Evolutionary conservation across 192 early-diverging fungal species (phyloP), one percentile per base, ranked within the genome.

Genomic region (Pecoramyces ruminantium): DNA sequence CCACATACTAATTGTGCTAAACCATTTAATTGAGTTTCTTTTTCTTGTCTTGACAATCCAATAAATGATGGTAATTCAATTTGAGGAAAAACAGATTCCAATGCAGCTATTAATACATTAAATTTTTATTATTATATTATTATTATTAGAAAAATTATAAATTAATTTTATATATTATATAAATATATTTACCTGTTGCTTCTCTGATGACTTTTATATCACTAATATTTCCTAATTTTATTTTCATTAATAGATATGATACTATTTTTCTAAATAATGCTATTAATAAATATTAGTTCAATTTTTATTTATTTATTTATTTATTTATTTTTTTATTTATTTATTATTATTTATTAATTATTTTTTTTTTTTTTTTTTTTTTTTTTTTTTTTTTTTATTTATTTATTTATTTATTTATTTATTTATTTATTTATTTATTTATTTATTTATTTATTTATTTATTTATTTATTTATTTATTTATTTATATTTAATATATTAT

Each of bases 21-120:
- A 40, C 90, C 90, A 79, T 88, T 88, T 28, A 91, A 84, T 81
- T 91, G 90, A 9, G 87, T 84, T 80, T 91, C 90, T 78, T 91
- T 91, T 29, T 88, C 90, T 79, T 79, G 78, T 13, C 88, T 81
- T 25, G 86, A 81, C 2, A 91, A 85, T 16, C 83, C 84, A 29
- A 90, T 86, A 84, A 90, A 91, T 15, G 88, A 84, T 29, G 83
- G 82, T 25, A 91, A 84, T 79, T 91, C 90, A 28, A 85, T 86
- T 82, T 90, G 87, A 29, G 90, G 90, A 78, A 91, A 91, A 29
- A 91, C 90, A 0, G 90, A 91, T 81, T 91, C 90, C 25, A 91
- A 84, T 28, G 89, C 90, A 34, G 88, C 90, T 90, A 77, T 6
- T 6, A 34, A 6, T 34, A 34, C 3, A 6, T 34, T 6, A n/a